A percentile compares a stretch with the other conserved stretches of the same genome.
Evolutionary conservation across 495 filamentous ascomycete species (phyloP).

Genomic region (Penicillium pancosmium): DNA sequence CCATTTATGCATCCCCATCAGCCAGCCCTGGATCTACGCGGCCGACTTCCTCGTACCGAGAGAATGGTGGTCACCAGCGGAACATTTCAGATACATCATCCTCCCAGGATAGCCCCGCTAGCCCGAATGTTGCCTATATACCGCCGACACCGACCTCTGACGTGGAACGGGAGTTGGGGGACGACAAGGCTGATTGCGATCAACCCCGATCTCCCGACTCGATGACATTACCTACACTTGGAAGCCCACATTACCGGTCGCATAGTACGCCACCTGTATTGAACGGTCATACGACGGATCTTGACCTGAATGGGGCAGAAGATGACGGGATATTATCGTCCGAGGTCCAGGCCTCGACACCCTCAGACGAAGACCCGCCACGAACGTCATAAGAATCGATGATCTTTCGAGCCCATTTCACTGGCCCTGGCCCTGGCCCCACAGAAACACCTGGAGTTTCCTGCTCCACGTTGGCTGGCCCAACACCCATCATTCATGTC

Average conservation of each 20-base stretch:
- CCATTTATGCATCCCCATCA: constrained; percentile 46
- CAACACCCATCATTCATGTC: background rate
- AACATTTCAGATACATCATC: constrained; percentile 44
- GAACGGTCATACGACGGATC: constrained; percentile 19
- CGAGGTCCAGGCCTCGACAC: constrained; percentile 8
- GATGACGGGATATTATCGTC: constrained; percentile 14
- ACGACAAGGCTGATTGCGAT: constrained; percentile 16
- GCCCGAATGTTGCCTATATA: constrained; percentile 44
- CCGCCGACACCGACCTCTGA: constrained; percentile 53
- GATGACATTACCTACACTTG: constrained; percentile 26
- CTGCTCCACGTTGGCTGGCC: no score
- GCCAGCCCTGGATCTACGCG: constrained; percentile 49
- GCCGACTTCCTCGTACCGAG: constrained; percentile 41
- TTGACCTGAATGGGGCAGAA: constrained; percentile 16
- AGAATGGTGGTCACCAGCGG: constrained; percentile 36
- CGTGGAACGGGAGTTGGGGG: constrained; percentile 26
- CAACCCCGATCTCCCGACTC: constrained; percentile 20
- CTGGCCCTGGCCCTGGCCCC: background rate
- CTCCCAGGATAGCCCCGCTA: constrained; percentile 37
- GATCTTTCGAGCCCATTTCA: background rate
- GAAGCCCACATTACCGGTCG: constrained; percentile 32
- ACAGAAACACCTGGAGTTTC: background rate
- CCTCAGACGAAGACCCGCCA: constrained; percentile 13
- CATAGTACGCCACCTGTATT: constrained; percentile 47
- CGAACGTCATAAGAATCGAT: constrained; percentile 7